Evolutionary conservation across 495 filamentous ascomycete species (phyloP).

Genomic region (Penicillium bialowiezense): DNA sequence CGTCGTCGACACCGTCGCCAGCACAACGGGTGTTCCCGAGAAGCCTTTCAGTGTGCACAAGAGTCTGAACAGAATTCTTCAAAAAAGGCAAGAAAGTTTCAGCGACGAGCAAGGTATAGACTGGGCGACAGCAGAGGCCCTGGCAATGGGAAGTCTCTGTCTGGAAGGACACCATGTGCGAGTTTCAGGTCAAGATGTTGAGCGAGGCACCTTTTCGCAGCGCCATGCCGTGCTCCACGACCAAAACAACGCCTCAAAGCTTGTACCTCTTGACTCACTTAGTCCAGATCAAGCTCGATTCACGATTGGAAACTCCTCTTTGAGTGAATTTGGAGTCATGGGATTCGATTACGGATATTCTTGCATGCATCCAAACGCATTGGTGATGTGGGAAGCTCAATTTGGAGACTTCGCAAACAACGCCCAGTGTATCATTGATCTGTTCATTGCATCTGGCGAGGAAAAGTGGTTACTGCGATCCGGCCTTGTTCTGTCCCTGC

Average conservation of each 20-base stretch:
- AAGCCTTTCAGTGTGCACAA: constrained; percentile 72
- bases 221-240: constrained; percentile 96
- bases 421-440: constrained; percentile 96
- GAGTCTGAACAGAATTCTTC: constrained; percentile 93
- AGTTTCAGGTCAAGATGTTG: constrained; percentile 98
- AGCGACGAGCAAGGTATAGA: constrained; percentile 92
- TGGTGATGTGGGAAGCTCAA: constrained; percentile 99
- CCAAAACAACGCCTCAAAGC: constrained; percentile 86
- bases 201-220: constrained; percentile 99
- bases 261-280: constrained; percentile 87
- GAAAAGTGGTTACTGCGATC: constrained; percentile 98
- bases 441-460: constrained; percentile 97
- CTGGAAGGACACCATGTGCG: constrained; percentile 93
- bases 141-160: constrained; percentile 89
- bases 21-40: not conserved
- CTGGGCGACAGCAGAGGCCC: constrained; percentile 94
- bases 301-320: constrained; percentile 93
- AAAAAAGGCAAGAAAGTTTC: constrained; percentile 86
- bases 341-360: constrained; percentile 98
- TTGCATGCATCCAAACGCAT: constrained; percentile 88
- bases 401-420: constrained; percentile 99
- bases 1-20: not conserved
- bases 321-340: constrained; percentile 92
- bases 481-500: constrained; percentile 88
- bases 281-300: constrained; percentile 87